Evolutionary conservation across 169 alveolate species (phyloP).

Genomic region (Plasmodium chabaudi): DNA sequence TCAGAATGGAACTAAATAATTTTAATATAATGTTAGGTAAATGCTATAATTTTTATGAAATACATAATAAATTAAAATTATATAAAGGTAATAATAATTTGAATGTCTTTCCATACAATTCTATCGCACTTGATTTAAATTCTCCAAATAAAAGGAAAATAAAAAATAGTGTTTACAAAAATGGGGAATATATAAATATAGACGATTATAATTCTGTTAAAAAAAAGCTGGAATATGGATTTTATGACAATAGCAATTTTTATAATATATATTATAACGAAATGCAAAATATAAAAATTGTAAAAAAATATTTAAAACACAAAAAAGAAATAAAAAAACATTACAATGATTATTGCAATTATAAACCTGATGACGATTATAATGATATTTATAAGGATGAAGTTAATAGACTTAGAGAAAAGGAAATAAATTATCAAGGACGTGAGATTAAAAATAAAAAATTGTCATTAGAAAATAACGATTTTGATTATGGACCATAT

Average conservation of each 20-base stretch:
- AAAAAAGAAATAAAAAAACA: not conserved
- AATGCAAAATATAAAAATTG: constrained; percentile 20
- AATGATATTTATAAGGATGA: not conserved
- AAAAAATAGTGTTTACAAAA: constrained; percentile 7
- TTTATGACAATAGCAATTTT: constrained; percentile 62
- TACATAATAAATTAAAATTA: constrained; percentile 40
- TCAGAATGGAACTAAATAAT: constrained; percentile 23
- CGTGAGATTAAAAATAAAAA: not conserved
- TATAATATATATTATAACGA: constrained; percentile 58
- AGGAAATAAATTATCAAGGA: not conserved
- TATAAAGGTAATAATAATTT: constrained; percentile 36
- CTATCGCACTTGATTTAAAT: constrained; percentile 26
- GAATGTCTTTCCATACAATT: constrained; percentile 11
- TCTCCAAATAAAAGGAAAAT: not conserved
- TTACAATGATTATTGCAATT: not conserved
- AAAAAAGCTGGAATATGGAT: constrained; percentile 29
- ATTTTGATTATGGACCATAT: too few species aligned
- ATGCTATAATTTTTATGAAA: constrained; percentile 47
- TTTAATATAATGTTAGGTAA: constrained; percentile 58
- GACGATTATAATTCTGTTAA: not conserved
- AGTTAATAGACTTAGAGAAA: not conserved
- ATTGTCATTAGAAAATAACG: not conserved
- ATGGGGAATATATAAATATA: not conserved
- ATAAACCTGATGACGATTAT: not conserved
- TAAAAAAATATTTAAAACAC: constrained; percentile 1